Evolutionary conservation across 305 asterid genomes (phyloP).

Genomic region (Fraxinus sp.): DNA sequence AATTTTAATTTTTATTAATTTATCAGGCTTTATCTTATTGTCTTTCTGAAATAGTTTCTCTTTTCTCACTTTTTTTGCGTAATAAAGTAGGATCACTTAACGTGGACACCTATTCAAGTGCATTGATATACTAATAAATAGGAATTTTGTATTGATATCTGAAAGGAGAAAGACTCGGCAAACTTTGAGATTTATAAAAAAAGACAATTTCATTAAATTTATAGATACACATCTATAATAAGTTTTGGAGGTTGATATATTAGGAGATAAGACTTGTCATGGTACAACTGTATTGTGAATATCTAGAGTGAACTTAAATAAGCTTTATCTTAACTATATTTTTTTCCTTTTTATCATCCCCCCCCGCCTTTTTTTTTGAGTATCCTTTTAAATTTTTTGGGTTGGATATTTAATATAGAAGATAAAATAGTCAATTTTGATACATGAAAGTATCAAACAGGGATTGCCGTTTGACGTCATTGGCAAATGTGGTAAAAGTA

Average conservation of each 20-base stretch:
- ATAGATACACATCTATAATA: background rate
- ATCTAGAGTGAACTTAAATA: background rate
- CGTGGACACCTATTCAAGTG: background rate
- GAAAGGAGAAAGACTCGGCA: background rate
- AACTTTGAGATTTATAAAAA: background rate
- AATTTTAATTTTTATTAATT: background rate
- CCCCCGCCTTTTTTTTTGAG: background rate
- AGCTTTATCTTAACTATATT: background rate
- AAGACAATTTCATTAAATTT: background rate
- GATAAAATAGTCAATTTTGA: background rate
- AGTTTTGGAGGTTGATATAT: background rate
- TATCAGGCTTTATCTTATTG: background rate
- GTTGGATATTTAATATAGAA: background rate
- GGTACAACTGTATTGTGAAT: background rate
- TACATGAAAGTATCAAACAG: background rate
- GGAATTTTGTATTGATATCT: background rate
- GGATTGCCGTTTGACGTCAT: background rate
- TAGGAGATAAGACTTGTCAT: background rate
- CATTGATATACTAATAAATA: background rate
- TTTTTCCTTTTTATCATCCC: background rate
- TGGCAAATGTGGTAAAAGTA: background rate
- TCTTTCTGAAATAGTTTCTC: background rate
- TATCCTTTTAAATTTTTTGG: background rate
- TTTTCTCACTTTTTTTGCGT: background rate
- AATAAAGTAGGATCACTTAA: background rate